A percentile compares a stretch with the other conserved stretches of the same genome.
phyloP scores from a whole-genome alignment of 768 basidiomycete genomes.

The Boletus subparvulus region DNA sequence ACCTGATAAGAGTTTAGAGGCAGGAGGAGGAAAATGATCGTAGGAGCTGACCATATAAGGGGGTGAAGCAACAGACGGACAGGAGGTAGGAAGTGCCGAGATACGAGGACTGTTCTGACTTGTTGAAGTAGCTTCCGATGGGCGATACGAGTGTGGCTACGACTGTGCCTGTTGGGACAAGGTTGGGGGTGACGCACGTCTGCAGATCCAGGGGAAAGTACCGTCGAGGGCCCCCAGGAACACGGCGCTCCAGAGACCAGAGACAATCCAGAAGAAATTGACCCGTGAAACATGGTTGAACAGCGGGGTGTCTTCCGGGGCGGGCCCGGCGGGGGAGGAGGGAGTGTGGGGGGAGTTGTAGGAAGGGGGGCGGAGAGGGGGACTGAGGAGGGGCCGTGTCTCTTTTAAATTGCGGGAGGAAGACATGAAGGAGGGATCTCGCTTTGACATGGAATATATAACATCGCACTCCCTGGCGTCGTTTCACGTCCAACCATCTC shows the following conservation, averaged over 20 bases:
- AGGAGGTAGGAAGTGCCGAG: slow-evolving; percentile 87
- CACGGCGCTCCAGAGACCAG: slow-evolving; percentile 79
- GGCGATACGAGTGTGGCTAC: slow-evolving; percentile 84
- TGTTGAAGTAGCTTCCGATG: slow-evolving; percentile 82
- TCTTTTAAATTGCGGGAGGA: slow-evolving; percentile 39
- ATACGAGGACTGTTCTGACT: slow-evolving; percentile 78
- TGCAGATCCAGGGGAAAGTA: slow-evolving; percentile 33
- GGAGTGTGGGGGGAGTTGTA: slow-evolving; percentile 45
- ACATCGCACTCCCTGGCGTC: slow-evolving; percentile 14
- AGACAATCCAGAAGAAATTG: slow-evolving; percentile 71
- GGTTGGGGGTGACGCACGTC: not conserved
- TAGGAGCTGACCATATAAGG: slow-evolving; percentile 66
- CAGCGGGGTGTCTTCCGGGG: slow-evolving; percentile 29
- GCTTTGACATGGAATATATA: slow-evolving; percentile 21
- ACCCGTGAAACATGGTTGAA: slow-evolving; percentile 47
- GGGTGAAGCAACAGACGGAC: slow-evolving; percentile 89
- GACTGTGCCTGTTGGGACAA: slow-evolving; percentile 56
- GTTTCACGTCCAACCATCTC: slow-evolving; percentile 17
- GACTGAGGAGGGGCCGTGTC: slow-evolving; percentile 55
- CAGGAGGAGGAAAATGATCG: slow-evolving; percentile 4
- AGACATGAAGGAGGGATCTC: slow-evolving; percentile 29
- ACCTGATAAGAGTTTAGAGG: slow-evolving; percentile 46
- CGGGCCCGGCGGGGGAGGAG: slow-evolving; percentile 18
- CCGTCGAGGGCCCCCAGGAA: slow-evolving; percentile 86
- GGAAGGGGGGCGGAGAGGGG: slow-evolving; percentile 33